A percentile compares a stretch with the other conserved stretches of the same genome.
Evolutionary conservation across 2,329 filamentous ascomycete species (phyloP).

Genomic region (Xylaria sp.): DNA sequence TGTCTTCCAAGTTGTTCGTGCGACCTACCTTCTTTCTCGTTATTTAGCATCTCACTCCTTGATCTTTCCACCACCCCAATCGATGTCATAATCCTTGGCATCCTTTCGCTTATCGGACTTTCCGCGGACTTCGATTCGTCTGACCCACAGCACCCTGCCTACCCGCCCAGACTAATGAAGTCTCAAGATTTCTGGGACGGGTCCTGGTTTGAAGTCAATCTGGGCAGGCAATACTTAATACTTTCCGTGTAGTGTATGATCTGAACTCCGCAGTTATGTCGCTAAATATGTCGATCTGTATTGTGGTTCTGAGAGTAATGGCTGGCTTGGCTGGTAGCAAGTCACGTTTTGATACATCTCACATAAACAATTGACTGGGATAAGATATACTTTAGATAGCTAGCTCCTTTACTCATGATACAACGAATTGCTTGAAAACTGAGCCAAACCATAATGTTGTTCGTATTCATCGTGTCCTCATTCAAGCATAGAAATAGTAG

Average conservation of each 20-base stretch:
- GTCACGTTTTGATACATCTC: too few relatives aligned
- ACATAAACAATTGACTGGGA: too few relatives aligned
- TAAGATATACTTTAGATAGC: too few relatives aligned
- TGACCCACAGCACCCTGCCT: background rate
- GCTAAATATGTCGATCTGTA: background rate
- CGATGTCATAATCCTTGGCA: slow-evolving; percentile 36
- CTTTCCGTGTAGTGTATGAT: background rate
- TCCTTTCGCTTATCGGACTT: slow-evolving; percentile 34
- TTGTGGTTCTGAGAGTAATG: too few relatives aligned
- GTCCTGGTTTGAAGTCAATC: background rate
- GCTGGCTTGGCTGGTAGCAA: too few relatives aligned
- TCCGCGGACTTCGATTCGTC: slow-evolving; percentile 9
- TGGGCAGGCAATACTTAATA: background rate
- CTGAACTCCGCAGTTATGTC: background rate
- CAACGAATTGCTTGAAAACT: background rate
- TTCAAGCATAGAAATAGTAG: slow-evolving; percentile 8
- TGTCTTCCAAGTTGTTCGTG: background rate
- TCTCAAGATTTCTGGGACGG: background rate
- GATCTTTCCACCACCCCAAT: slow-evolving; percentile 1
- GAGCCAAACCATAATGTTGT: background rate
- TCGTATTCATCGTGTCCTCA: slow-evolving; percentile 31
- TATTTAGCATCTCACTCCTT: background rate
- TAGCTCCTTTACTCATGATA: too few relatives aligned
- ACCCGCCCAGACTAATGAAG: background rate
- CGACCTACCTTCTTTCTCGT: background rate